Evolutionary conservation across 345 rosid species (phyloP), one percentile per base, ranked within the genome.

Genomic region (Trapa incisa): DNA sequence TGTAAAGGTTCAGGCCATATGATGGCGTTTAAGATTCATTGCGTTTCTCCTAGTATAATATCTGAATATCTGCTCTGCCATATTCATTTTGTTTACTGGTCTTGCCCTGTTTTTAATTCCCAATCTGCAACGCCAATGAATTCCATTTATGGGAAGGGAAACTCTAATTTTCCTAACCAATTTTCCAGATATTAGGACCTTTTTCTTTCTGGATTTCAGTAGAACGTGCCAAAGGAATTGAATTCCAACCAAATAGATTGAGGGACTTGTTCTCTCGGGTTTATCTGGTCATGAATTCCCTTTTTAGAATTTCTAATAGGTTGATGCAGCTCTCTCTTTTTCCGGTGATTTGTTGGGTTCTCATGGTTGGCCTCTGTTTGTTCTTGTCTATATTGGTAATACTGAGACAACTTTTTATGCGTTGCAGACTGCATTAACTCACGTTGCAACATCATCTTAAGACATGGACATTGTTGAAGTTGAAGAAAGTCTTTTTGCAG

Each of bases 401-500:
- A 16, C 29, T 65, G 37, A 13, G 36, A n/a, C 17, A 32, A 58
- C 42, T 50, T 39, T 8, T 64, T 70, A 65, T 67, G 48, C 47
- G 16, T 75, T 66, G 71, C 87, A 87, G 92, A 67, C 57, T 12
- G 64, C 65, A 65, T 83, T 85, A 78, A 72, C 67, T 79, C 61
- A 68, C 63, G 35, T 71, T 72, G 73, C 35, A 14, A 41, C 45
- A 78, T 81, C 80, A 80, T 37, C 71, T 79, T 69, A 72, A 77
- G 77, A 61, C 62, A 95, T 95, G 99, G 99, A 95, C 75, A 73
- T 79, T 37, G 70, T 76, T 17, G 96, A 95, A 80, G 89, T 91
- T 64, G 99, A 95, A 76, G 99, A 95, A 76, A 91, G 77, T 77
- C 81, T 89, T 38, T 91, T 95, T 75, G 96, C 96, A 6, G 94